Evolutionary conservation across 78 protist species (phyloP).

Genomic region (Bodo saltans): DNA sequence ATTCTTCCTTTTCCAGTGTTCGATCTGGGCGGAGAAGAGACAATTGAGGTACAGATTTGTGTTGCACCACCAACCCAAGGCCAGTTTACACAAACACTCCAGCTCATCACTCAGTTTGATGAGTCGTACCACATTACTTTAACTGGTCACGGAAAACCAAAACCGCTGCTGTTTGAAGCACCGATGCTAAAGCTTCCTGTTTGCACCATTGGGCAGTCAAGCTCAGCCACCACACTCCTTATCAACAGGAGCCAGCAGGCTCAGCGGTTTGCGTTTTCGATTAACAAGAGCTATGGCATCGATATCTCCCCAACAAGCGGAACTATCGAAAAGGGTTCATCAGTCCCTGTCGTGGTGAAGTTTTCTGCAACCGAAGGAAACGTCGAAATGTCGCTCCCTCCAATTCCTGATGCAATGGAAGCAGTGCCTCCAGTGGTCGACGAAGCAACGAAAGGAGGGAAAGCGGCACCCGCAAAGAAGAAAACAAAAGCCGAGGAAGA

Average conservation of each 20-base stretch:
- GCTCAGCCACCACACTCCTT: neutral
- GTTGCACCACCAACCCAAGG: neutral
- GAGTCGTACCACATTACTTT: neutral
- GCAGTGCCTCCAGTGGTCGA: neutral
- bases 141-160: neutral
- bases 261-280: neutral
- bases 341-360: neutral
- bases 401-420: too few relatives aligned
- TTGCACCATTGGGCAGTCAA: neutral
- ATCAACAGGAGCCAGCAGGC: neutral
- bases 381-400: neutral
- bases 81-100: neutral
- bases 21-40: neutral
- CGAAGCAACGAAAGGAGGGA: neutral
- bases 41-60: neutral
- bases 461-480: neutral
- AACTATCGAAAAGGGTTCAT: neutral
- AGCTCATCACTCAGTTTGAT: neutral
- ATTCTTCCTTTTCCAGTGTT: neutral
- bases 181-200: neutral
- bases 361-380: neutral
- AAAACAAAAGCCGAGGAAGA: neutral
- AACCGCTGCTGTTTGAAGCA: neutral
- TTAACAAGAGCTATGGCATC: neutral
- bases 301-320: neutral